phyloP scores from a whole-genome alignment of 495 filamentous ascomycete genomes.

The Aeminium ludgeri region DNA sequence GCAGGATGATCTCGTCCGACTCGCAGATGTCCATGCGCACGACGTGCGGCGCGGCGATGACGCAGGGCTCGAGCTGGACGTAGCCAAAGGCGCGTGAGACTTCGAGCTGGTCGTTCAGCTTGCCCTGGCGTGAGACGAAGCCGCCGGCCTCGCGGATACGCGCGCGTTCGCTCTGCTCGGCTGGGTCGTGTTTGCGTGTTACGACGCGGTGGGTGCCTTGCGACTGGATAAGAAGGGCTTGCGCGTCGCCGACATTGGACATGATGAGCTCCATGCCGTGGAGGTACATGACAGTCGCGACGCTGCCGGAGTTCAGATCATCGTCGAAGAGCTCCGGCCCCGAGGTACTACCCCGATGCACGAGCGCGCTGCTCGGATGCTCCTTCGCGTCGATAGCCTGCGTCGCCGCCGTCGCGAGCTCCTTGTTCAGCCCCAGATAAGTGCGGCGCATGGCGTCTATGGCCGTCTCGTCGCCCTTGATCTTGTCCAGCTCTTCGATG shows the following conservation, averaged over 20 bases:
- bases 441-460: slow-evolving; percentile 69
- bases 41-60: slow-evolving; percentile 81
- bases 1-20: slow-evolving; percentile 81
- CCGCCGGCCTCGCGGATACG: slow-evolving; percentile 90
- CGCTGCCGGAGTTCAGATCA: slow-evolving; percentile 73
- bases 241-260: slow-evolving; percentile 87
- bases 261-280: slow-evolving; percentile 80
- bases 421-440: slow-evolving; percentile 83
- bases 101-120: slow-evolving; percentile 75
- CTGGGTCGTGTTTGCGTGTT: slow-evolving; percentile 84
- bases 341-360: slow-evolving; percentile 52
- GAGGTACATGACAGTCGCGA: slow-evolving; percentile 82
- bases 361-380: slow-evolving; percentile 30
- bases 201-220: slow-evolving; percentile 65
- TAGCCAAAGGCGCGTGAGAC: slow-evolving; percentile 93
- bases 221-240: slow-evolving; percentile 81
- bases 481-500: slow-evolving; percentile 57
- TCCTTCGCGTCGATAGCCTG: slow-evolving; percentile 60
- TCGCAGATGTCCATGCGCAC: slow-evolving; percentile 63
- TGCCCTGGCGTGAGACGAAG: slow-evolving; percentile 85
- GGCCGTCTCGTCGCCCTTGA: slow-evolving; percentile 49
- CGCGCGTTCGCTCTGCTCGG: slow-evolving; percentile 61
- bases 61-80: slow-evolving; percentile 74
- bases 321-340: slow-evolving; percentile 63
- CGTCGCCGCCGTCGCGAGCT: slow-evolving; percentile 73